Evolutionary conservation across 2,329 filamentous ascomycete species (phyloP), one percentile per base, ranked within the genome.

Genomic region (Trichoderma guizhouense): DNA sequence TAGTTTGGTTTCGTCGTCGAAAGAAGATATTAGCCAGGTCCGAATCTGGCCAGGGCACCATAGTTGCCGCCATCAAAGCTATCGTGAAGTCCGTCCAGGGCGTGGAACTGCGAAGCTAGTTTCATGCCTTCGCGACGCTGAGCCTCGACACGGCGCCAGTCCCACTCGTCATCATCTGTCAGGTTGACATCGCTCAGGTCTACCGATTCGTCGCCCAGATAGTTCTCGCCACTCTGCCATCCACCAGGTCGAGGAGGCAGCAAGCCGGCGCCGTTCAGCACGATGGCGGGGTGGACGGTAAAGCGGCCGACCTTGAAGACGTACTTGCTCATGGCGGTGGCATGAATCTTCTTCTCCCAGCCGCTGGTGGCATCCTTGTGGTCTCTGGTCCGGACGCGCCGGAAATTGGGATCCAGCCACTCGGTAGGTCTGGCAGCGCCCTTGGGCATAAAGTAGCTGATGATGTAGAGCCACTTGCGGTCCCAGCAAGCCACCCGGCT

Each of bases 221-320:
- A 84, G 55, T 81, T 79, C 34, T 83, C 82, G 18, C 84, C 84
- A 67, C 82, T 78, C 7, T 83, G 82, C 89, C 89, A 91, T 26
- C 90, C 91, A 12, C 87, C 90, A 0, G 94, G 93, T 62, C 90
- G 86, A 71, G 87, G 83, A 0, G 96, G 96, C 65, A 98, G 83
- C 79, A 98, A 84, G 1, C 90, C 90, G 64, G 91, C 91, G 43
- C 91, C 88, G 57, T 88, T 85, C 30, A 98, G 85, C 8, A 95
- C 85, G 61, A 92, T 86, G 75, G 94, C 92, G 0, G 96, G 95
- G 74, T 95, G 90, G 5, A 98, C 89, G 0, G 95, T 98, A 77
- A 96, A 85, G 28, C 95, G 86, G 1, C 92, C 93, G 71, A 94
- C 86, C 84, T 95, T 95, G 79, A 93, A 90, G 53, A 95, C 93